phyloP scores from a whole-genome alignment of 2,329 filamentous ascomycete genomes.

The Aspergillus neotritici region DNA sequence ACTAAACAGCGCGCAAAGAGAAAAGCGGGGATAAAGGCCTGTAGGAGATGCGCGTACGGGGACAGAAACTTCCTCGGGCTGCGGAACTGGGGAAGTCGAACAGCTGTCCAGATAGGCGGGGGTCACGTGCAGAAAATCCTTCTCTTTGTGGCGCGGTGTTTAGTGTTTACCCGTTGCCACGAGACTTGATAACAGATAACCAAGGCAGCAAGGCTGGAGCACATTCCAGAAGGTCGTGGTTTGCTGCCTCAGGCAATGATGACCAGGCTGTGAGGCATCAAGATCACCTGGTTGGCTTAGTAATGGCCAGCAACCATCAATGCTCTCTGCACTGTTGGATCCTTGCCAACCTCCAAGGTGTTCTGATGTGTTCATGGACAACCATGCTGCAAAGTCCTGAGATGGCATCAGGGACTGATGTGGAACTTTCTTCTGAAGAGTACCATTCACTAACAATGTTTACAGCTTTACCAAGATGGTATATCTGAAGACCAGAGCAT shows the following conservation, averaged over 20 bases:
- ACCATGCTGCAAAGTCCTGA: constrained; percentile 6
- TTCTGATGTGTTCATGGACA: constrained; percentile 5
- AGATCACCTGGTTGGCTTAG: constrained; percentile 14
- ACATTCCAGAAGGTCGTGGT: constrained; percentile 4
- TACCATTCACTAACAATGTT: background rate
- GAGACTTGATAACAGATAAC: background rate
- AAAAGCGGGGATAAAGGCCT: constrained; percentile 7
- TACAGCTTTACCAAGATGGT: no score
- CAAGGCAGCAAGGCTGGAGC: background rate
- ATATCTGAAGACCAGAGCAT: no score
- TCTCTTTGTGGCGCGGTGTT: background rate
- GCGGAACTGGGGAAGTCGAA: constrained; percentile 17
- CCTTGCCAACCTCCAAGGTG: constrained; percentile 9
- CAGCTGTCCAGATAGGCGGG: constrained; percentile 20
- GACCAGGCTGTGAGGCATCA: background rate
- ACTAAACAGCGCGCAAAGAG: constrained; percentile 12
- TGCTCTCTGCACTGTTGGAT: constrained; percentile 9
- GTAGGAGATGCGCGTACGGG: constrained; percentile 11
- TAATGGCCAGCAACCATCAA: constrained; percentile 14
- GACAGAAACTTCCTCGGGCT: constrained; percentile 17
- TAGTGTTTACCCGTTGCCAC: background rate
- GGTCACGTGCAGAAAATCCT: constrained; percentile 14
- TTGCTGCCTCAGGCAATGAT: constrained; percentile 9
- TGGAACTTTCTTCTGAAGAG: constrained; percentile 2
- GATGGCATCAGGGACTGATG: constrained; percentile 1